Conservation (phyloP, 192 early-diverging fungal species). For the Coemansia sp. region DNA sequence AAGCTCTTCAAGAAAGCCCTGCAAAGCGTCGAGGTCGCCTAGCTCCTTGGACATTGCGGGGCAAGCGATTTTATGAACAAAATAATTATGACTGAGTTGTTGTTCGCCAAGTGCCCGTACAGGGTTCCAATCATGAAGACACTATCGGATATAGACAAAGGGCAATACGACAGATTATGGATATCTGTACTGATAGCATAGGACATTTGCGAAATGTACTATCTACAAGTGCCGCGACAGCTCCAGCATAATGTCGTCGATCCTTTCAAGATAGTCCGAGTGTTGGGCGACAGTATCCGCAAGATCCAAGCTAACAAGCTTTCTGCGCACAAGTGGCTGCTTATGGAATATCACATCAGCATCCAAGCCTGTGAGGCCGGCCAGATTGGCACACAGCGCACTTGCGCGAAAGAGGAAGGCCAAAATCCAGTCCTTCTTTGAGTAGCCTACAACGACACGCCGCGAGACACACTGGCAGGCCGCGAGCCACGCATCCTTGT, state of each 20-base stretch:
- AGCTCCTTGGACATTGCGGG: conserved; percentile 15
- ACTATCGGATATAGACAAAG: too few relatives aligned
- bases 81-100: too few relatives aligned
- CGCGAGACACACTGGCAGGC: conserved; percentile 63
- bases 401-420: conserved; percentile 69
- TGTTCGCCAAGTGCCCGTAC: too few relatives aligned
- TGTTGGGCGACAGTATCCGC: conserved; percentile 28
- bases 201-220: too few relatives aligned
- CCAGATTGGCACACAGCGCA: conserved; percentile 37
- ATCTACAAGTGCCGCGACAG: conserved; percentile 27
- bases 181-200: too few relatives aligned
- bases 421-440: conserved; percentile 67
- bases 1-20: conserved; percentile 28
- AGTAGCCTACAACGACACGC: conserved; percentile 67
- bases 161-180: too few relatives aligned
- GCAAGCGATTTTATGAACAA: background rate
- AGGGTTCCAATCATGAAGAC: too few relatives aligned
- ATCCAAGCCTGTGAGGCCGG: conserved; percentile 45
- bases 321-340: conserved; percentile 27
- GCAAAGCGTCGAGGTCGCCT: conserved; percentile 15
- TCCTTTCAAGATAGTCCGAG: conserved; percentile 34
- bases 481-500: conserved; percentile 60
- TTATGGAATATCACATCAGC: conserved; percentile 23
- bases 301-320: conserved; percentile 37
- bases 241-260: conserved; percentile 45